These are phyloP conservation scores for Tetrahymena elliotti DNA, from an alignment of 73 alveolate genomes.

Conservation along the genomic window DNA sequence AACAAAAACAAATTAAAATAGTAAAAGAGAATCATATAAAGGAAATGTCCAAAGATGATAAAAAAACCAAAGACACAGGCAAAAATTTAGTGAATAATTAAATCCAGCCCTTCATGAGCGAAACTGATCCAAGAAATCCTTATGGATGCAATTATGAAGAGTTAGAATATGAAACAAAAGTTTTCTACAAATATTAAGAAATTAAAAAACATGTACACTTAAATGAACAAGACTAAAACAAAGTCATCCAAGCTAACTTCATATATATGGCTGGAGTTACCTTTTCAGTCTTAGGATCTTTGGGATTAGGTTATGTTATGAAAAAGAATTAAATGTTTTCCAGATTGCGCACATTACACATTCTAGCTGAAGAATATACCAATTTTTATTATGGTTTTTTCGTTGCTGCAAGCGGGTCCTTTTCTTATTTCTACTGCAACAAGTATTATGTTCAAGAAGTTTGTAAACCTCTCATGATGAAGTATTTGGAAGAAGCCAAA, in stretches of 20 bases:
- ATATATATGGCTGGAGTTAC: slow-evolving; percentile 12
- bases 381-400: slow-evolving; percentile 16
- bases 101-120: slow-evolving; percentile 26
- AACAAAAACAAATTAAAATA: neutral
- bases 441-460: slow-evolving; percentile 1
- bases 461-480: slow-evolving; percentile 17
- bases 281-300: neutral
- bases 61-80: neutral
- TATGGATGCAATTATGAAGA: slow-evolving; percentile 30
- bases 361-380: neutral
- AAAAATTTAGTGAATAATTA: neutral
- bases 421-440: slow-evolving; percentile 5
- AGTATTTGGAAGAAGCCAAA: slow-evolving; percentile 30
- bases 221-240: slow-evolving; percentile 13
- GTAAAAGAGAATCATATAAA: neutral
- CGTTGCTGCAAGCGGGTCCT: slow-evolving; percentile 10
- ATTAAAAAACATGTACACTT: slow-evolving; percentile 21
- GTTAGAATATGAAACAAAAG: slow-evolving; percentile 26
- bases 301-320: neutral
- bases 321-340: neutral
- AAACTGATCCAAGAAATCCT: slow-evolving; percentile 34
- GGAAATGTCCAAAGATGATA: neutral
- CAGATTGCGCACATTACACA: neutral
- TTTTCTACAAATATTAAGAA: slow-evolving; percentile 13
- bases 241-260: slow-evolving; percentile 5